Evolutionary conservation across 2,329 filamentous ascomycete species (phyloP), one percentile per base, ranked within the genome.

Genomic region (Fusarium nygamai): DNA sequence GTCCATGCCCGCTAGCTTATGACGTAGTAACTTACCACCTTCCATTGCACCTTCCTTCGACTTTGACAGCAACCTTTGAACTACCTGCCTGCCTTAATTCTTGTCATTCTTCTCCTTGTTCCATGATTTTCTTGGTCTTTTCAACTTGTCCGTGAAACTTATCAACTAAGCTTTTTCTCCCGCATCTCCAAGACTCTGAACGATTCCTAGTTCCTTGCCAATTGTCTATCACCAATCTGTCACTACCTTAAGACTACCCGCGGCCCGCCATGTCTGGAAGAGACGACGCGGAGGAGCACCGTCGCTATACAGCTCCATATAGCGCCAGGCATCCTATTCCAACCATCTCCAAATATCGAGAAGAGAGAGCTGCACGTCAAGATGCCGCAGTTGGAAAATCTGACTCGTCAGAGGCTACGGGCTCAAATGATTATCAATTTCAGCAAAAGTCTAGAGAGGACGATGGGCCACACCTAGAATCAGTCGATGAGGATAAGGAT

Each of bases 261-360:
- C 53, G 22, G 73, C 47, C 67, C 65, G 76, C 60, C 69, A 84
- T 84, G 82, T 80, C 82, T 46, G 79, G 79, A 71, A 77, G 76
- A 64, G 81, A 83, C 53, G 83, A 84, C 65, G 76, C 80, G 29
- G 82, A 85, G 27, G 82, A 85, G 29, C 77, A 76, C 31, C 80
- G 81, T 50, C 81, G 83, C 63, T 83, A 84, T 63, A 79, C 81
- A 38, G 79, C 81, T 48, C 85, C 85, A 6, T 86, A 86, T 72
- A 85, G 81, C 58, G 82, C 82, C 41, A 80, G 79, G 17, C 81
- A 85, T 69, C 85, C 84, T 8, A 83, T 87, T 36, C 87, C 87
- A 13, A 89, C 86, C 34, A 81, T 88, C 50, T 84, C 86, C 47
- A 84, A 82, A 53, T 88, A 88, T 66, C 81, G 83, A 31, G 83